A percentile compares a stretch with the other conserved stretches of the same genome.
These are phyloP conservation scores for Phaeosphaeriaceae sp. DNA, from an alignment of 2,329 filamentous ascomycete genomes.

Conservation along the genomic window DNA sequence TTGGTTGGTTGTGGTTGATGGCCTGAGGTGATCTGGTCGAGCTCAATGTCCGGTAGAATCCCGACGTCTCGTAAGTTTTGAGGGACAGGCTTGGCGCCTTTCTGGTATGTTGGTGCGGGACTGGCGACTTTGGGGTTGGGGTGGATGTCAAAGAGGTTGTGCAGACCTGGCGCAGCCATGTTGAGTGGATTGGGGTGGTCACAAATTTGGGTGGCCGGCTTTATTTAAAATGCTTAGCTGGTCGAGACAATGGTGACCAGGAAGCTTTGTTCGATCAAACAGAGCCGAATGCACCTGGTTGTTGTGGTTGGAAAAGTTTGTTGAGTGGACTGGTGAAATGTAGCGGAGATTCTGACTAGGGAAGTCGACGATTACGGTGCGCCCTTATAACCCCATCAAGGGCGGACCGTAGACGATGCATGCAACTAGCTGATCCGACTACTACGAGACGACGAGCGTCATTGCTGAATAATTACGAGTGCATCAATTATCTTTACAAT, in stretches of 20 bases:
- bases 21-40: conserved; percentile 31
- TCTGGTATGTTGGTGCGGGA: conserved; percentile 47
- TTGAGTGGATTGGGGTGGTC: neutral
- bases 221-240: no score
- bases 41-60: conserved; percentile 40
- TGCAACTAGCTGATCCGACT: conserved; percentile 11
- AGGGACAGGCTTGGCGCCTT: conserved; percentile 21
- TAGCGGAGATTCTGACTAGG: conserved; percentile 1
- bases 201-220: no score
- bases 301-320: neutral
- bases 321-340: neutral
- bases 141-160: conserved; percentile 54
- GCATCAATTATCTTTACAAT: neutral
- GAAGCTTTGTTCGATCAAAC: no score
- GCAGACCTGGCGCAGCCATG: conserved; percentile 37
- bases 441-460: conserved; percentile 14
- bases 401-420: conserved; percentile 14
- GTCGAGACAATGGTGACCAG: no score
- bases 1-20: neutral
- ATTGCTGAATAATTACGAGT: conserved; percentile 31
- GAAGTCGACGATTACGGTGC: conserved; percentile 15
- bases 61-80: conserved; percentile 21
- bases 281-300: no score
- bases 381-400: no score
- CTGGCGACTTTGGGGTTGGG: conserved; percentile 43